Evolutionary conservation across 106 monocot genomes (phyloP), one percentile per base, ranked within the genome.

Genomic region (Narthecium ossifragum): DNA sequence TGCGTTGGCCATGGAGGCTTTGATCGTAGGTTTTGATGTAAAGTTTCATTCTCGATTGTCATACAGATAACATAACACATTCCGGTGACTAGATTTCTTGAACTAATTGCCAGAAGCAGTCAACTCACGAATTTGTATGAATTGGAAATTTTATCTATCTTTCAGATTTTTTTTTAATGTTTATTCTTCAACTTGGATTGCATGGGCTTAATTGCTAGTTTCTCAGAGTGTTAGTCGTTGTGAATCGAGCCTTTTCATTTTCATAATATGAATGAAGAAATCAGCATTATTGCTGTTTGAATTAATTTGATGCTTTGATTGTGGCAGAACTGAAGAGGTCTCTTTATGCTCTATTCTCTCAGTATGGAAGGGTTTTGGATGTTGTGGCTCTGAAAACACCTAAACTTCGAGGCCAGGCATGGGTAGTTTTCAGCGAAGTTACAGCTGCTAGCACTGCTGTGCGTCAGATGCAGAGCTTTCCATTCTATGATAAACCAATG

Each of bases 401-500:
- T 8, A 88, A 79, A 70, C 88, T 88, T 34, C 67, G 88, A 46
- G 93, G 93, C 26, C 93, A 93, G 72, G 93, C 93, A 55, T 93
- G 88, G 93, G 77, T 93, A 54, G 88, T 80, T 12, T 93, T 93
- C 31, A 82, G 77, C 55, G 88, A 93, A 80, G 85, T 93, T 24
- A 88, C 93, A 40, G 82, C 93, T 73, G 81, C 93, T 34, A 93
- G 88, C 45, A 71, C 73, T 59, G 93, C 93, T 29, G 88, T 93
- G 27, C 79, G 93, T 17, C 88, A 88, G 67, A 85, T 85, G 93
- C 93, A 88, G 61, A 85, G 79, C 53, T 93, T 93, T 58, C 88
- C 88, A 25, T 93, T 93, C 56, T 93, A 85, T 68, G 93, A 88
- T 58, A 93, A 93, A 64, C 88, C 85, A 61, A 83, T 93, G 76